Conservation (phyloP, 495 filamentous ascomycete genomes). For the Annulohypoxylon nitens region DNA sequence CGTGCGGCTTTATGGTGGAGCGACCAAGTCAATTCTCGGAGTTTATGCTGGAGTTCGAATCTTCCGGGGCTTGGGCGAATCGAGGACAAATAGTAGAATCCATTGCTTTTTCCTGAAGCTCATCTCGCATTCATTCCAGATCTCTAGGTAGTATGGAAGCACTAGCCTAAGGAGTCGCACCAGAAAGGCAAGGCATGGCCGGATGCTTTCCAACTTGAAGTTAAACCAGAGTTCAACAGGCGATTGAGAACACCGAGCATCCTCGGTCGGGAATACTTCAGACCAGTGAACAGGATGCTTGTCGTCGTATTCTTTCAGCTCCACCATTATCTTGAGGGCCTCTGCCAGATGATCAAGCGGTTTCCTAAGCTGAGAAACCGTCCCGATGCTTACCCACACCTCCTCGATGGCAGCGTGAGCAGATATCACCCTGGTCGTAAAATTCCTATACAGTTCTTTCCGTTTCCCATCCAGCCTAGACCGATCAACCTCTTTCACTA, state of each 20-base stretch:
- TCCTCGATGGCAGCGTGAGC: conserved; percentile 37
- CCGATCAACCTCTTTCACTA: conserved; percentile 30
- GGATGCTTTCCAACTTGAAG: conserved; percentile 47
- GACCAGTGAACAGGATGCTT: conserved; percentile 45
- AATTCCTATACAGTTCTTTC: conserved; percentile 34
- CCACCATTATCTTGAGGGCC: conserved; percentile 30
- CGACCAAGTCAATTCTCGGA: neutral
- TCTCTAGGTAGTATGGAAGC: conserved; percentile 20
- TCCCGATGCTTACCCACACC: conserved; percentile 9
- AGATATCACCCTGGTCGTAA: conserved; percentile 22
- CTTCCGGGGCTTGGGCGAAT: conserved; percentile 30
- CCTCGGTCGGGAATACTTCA: conserved; percentile 39
- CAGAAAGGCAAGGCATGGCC: conserved; percentile 39
- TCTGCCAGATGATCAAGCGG: conserved; percentile 24
- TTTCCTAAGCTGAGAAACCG: conserved; percentile 23
- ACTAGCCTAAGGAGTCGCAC: conserved; percentile 39
- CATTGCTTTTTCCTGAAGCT: conserved; percentile 35
- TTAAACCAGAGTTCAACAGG: conserved; percentile 42
- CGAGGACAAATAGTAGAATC: conserved; percentile 43
- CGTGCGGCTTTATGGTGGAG: no score
- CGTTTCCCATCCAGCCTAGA: conserved; percentile 33
- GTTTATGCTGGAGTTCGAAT: neutral
- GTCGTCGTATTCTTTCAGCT: conserved; percentile 40
- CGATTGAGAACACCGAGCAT: neutral
- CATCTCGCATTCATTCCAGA: conserved; percentile 44